These are phyloP conservation scores for Eleusine coracana DNA, from an alignment of 176 grass and related monocot species.

Conservation along the genomic window DNA sequence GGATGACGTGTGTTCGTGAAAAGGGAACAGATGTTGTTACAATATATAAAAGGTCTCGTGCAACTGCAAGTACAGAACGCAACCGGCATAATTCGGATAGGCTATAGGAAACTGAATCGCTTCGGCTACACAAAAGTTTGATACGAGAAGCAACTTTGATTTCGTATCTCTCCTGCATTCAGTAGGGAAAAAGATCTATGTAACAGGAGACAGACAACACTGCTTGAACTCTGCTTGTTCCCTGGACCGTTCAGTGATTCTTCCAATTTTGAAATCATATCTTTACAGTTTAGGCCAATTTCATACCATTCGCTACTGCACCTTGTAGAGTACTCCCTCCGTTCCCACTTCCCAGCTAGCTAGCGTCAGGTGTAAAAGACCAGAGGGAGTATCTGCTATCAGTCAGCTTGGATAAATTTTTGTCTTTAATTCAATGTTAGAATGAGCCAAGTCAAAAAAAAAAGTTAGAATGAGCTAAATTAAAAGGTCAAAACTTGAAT, in stretches of 20 bases:
- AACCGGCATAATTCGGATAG: neutral
- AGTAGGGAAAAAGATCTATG: neutral
- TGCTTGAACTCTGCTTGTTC: neutral
- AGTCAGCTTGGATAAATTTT: neutral
- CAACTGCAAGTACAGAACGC: neutral
- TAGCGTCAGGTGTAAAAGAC: too few species aligned
- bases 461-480: too few species aligned
- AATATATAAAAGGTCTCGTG: neutral
- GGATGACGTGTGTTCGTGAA: neutral
- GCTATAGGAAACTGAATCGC: slow-evolving; percentile 11
- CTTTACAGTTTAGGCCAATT: neutral
- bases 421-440: neutral
- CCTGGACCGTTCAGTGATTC: neutral
- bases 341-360: too few species aligned
- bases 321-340: too few species aligned
- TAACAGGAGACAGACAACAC: too few species aligned
- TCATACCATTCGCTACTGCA: neutral
- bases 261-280: neutral
- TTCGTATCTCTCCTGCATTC: neutral
- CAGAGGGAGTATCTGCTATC: neutral
- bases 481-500: neutral
- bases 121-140: neutral
- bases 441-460: too few species aligned
- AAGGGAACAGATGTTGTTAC: neutral
- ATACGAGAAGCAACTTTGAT: neutral